These are phyloP conservation scores for Russula sp. DNA, from an alignment of 768 basidiomycete species.

Conservation along the genomic window DNA sequence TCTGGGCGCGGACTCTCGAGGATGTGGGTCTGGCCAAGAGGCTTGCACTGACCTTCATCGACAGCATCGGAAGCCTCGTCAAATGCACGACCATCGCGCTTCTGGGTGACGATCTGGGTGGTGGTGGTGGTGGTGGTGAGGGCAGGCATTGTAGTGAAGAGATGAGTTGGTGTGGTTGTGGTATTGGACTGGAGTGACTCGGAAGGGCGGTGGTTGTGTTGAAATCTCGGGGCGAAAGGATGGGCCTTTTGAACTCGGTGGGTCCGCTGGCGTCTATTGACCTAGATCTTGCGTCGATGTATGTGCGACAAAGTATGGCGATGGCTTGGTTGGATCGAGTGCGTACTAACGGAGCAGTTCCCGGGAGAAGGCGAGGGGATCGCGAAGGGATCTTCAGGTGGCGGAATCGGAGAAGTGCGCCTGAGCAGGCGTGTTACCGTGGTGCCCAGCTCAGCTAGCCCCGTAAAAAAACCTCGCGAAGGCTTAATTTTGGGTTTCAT, in stretches of 20 bases:
- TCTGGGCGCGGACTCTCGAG: neutral
- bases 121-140: conserved; percentile 8
- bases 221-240: neutral
- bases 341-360: neutral
- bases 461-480: neutral
- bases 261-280: conserved; percentile 8
- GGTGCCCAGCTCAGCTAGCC: conserved; percentile 1
- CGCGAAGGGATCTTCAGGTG: neutral
- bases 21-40: neutral
- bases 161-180: neutral
- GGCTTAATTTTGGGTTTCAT: conserved; percentile 6
- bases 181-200: neutral
- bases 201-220: conserved; percentile 7
- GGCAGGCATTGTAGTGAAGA: conserved; percentile 12
- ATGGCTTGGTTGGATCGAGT: neutral
- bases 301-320: neutral
- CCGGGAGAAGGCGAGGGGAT: conserved; percentile 9
- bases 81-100: conserved; percentile 29
- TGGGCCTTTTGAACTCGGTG: conserved; percentile 7
- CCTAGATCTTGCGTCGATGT: conserved; percentile 8
- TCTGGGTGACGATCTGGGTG: neutral
- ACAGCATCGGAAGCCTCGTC: conserved; percentile 43
- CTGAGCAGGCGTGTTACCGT: neutral
- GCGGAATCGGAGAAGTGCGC: conserved; percentile 9
- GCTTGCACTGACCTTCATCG: conserved; percentile 36